Evolutionary conservation across 257 asterid genomes (phyloP).

Genomic region (Apocynum venetum): DNA sequence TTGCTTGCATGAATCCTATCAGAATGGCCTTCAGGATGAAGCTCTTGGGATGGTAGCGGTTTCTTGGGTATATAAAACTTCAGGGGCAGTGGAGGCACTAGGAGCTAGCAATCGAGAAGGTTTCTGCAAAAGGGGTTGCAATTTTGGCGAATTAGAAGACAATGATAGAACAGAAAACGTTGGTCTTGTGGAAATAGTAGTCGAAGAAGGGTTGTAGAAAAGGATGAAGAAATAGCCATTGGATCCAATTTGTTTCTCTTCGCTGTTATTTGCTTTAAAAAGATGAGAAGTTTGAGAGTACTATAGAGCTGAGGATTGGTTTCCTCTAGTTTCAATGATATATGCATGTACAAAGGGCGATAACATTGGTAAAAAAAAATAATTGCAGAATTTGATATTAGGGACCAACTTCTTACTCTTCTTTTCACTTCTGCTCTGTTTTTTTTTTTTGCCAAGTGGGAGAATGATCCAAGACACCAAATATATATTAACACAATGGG

Average conservation of each 20-base stretch:
- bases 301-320: background rate
- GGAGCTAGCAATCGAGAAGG: constrained; percentile 40
- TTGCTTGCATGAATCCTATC: constrained; percentile 96
- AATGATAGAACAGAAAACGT: constrained; percentile 34
- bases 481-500: no score
- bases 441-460: no score
- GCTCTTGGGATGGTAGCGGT: background rate
- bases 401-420: no score
- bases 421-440: no score
- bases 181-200: constrained; percentile 36
- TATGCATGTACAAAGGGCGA: no score
- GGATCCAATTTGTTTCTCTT: background rate
- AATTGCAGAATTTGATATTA: no score
- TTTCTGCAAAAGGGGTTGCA: constrained; percentile 26
- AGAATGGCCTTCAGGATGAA: constrained; percentile 16
- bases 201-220: constrained; percentile 44
- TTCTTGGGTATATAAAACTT: constrained; percentile 44
- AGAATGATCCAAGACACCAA: no score
- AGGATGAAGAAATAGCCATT: constrained; percentile 48
- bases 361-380: no score
- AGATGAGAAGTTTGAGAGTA: background rate
- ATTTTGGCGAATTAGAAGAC: constrained; percentile 30
- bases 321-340: background rate
- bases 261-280: background rate
- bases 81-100: constrained; percentile 54